A percentile compares a stretch with the other conserved stretches of the same genome.
Conservation (phyloP, 306 rosid genomes). For the Carpinus fangiana region DNA sequence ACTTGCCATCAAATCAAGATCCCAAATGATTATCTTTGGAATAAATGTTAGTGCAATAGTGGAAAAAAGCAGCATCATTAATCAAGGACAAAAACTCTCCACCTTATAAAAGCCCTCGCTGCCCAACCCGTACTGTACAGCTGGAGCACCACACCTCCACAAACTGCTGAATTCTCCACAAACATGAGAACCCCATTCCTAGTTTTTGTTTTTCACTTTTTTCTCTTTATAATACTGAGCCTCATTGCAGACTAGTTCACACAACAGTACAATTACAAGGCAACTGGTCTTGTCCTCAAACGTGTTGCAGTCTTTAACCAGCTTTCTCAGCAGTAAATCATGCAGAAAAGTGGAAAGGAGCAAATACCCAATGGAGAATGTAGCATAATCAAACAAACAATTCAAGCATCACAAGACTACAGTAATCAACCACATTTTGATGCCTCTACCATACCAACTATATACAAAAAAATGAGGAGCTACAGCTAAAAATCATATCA, state of each 20-base stretch:
- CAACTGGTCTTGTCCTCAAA: conserved; percentile 42
- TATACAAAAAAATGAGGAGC: neutral
- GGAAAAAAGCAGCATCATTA: conserved; percentile 47
- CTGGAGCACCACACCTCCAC: conserved; percentile 55
- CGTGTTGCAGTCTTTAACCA: conserved; percentile 46
- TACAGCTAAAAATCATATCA: conserved; percentile 29
- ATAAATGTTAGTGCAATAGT: conserved; percentile 35
- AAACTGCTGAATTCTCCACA: conserved; percentile 36
- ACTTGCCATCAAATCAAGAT: conserved; percentile 36
- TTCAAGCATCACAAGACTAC: conserved; percentile 32
- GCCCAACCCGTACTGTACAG: conserved; percentile 50
- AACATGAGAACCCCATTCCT: conserved; percentile 37
- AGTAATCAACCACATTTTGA: conserved; percentile 20
- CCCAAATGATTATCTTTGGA: conserved; percentile 41
- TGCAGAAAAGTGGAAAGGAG: conserved; percentile 49
- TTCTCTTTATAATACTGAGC: conserved; percentile 34
- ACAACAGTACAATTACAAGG: conserved; percentile 26
- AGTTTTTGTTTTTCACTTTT: neutral
- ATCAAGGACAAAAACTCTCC: conserved; percentile 45
- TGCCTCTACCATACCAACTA: conserved; percentile 32
- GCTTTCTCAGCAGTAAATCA: conserved; percentile 64
- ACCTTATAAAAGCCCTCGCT: conserved; percentile 59
- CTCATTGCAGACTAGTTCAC: conserved; percentile 35
- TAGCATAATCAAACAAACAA: conserved; percentile 26
- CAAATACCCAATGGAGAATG: conserved; percentile 34